phyloP scores from a whole-genome alignment of 768 basidiomycete species.

The Macrolepiota fuliginosa region DNA sequence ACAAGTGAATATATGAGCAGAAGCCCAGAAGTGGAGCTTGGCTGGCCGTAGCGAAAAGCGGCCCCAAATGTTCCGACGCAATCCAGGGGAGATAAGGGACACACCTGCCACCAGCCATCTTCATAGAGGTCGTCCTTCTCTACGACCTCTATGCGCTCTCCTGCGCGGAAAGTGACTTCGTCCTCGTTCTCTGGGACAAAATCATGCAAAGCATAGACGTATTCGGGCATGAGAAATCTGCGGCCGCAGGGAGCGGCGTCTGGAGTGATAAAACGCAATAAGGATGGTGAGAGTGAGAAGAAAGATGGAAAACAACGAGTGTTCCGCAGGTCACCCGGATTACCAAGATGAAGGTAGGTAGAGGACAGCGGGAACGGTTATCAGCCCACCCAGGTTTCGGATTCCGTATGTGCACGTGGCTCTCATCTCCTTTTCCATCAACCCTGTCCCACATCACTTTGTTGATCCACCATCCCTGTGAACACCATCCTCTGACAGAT shows the following conservation, averaged over 20 bases:
- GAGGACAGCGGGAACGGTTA: background rate
- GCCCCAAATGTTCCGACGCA: background rate
- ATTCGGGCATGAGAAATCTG: conserved; percentile 59
- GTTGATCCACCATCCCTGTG: too few relatives aligned
- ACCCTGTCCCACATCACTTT: background rate
- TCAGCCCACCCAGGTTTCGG: conserved; percentile 8
- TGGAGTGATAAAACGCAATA: background rate
- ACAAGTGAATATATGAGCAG: background rate
- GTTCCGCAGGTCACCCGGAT: background rate
- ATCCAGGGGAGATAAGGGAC: conserved; percentile 14
- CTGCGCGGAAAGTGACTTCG: conserved; percentile 82
- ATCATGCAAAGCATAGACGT: conserved; percentile 86
- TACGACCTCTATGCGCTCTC: conserved; percentile 84
- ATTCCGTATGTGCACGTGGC: background rate
- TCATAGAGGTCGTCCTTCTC: conserved; percentile 92
- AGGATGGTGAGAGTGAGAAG: background rate
- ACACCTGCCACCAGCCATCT: conserved; percentile 92
- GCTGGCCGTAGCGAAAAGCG: background rate
- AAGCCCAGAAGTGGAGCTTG: conserved; percentile 10
- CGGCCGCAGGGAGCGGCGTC: background rate
- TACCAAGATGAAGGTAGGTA: background rate
- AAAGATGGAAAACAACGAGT: background rate
- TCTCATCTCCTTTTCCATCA: conserved; percentile 4
- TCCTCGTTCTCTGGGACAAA: conserved; percentile 93
- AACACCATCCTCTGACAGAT: too few relatives aligned